Percentiles rank a stretch among this genome's conserved stretches.
Evolutionary conservation across 768 basidiomycete species (phyloP).

Genomic region (Suillus brevipes): DNA sequence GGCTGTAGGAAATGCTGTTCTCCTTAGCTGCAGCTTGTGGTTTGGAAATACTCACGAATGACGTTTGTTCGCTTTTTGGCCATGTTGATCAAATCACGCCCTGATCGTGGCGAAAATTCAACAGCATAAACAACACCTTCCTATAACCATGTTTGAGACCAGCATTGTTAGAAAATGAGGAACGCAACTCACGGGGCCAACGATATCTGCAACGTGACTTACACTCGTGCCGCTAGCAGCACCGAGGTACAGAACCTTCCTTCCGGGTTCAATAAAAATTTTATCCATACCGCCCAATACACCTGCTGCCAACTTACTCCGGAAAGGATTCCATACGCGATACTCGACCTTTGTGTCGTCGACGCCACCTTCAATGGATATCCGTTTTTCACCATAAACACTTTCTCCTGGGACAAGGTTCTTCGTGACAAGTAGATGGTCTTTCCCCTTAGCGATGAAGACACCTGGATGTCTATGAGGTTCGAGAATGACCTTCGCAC

Average conservation of each 20-base stretch:
- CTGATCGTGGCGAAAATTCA: slow-evolving; percentile 95
- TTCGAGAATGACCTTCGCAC: slow-evolving; percentile 87
- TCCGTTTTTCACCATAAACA: slow-evolving; percentile 98
- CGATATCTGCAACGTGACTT: slow-evolving; percentile 98
- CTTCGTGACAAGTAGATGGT: slow-evolving; percentile 94
- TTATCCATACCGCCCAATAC: slow-evolving; percentile 93
- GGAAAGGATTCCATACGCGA: slow-evolving; percentile 99
- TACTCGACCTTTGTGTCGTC: slow-evolving; percentile 92
- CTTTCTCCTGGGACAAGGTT: slow-evolving; percentile 97
- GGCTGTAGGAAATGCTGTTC: slow-evolving; percentile 44
- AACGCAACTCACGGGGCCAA: slow-evolving; percentile 75
- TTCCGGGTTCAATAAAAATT: slow-evolving; percentile 90
- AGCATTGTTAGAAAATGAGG: slow-evolving; percentile 9
- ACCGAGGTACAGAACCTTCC: slow-evolving; percentile 96
- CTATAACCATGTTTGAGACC: slow-evolving; percentile 39
- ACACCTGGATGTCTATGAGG: slow-evolving; percentile 94
- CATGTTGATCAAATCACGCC: slow-evolving; percentile 98
- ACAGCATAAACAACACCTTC: slow-evolving; percentile 98
- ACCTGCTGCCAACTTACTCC: slow-evolving; percentile 94
- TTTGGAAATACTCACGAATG: slow-evolving; percentile 66
- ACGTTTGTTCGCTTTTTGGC: slow-evolving; percentile 99
- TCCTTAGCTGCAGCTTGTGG: slow-evolving; percentile 1
- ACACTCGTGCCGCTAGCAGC: slow-evolving; percentile 98
- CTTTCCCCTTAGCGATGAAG: slow-evolving; percentile 97
- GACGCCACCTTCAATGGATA: slow-evolving; percentile 74